These are phyloP conservation scores for Sistotremastrum suecicum DNA, from an alignment of 768 basidiomycete genomes.

Conservation along the genomic window DNA sequence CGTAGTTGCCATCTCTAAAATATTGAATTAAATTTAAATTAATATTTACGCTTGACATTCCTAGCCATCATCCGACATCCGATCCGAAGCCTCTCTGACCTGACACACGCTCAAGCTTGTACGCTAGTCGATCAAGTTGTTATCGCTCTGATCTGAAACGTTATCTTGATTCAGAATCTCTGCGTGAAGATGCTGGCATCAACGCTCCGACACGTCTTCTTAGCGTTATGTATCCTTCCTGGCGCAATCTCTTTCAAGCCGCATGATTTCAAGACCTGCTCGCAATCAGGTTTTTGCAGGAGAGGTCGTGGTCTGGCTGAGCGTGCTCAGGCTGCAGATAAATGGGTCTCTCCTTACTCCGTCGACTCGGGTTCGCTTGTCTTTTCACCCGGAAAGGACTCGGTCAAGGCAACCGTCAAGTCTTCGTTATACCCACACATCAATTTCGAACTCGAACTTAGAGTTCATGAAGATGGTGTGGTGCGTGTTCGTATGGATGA, in stretches of 20 bases:
- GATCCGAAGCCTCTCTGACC: too few species aligned
- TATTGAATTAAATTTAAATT: too few species aligned
- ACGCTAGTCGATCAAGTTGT: too few species aligned
- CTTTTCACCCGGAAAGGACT: conserved; percentile 36
- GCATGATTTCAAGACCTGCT: conserved; percentile 88
- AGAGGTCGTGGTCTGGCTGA: conserved; percentile 71
- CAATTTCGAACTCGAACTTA: conserved; percentile 68
- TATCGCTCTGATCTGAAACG: too few species aligned
- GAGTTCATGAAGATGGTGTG: conserved; percentile 78
- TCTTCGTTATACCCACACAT: conserved; percentile 76
- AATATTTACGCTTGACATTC: too few species aligned
- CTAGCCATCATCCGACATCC: too few species aligned
- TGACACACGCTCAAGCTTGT: too few species aligned
- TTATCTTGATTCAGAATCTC: too few species aligned
- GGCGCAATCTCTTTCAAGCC: conserved; percentile 47
- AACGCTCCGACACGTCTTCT: too few species aligned
- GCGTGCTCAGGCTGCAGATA: conserved; percentile 40
- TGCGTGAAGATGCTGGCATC: too few species aligned
- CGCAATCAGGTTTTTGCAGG: conserved; percentile 93
- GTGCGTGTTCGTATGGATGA: conserved; percentile 92
- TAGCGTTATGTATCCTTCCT: conserved; percentile 8
- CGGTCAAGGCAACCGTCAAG: conserved; percentile 62
- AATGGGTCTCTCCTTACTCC: conserved; percentile 83
- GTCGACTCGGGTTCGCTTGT: conserved; percentile 44
- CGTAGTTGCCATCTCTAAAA: too few species aligned